Percentiles rank a stretch among this genome's conserved stretches.
Conservation (phyloP, 805 yeast species). For the Schwanniomyces occidentalis region DNA sequence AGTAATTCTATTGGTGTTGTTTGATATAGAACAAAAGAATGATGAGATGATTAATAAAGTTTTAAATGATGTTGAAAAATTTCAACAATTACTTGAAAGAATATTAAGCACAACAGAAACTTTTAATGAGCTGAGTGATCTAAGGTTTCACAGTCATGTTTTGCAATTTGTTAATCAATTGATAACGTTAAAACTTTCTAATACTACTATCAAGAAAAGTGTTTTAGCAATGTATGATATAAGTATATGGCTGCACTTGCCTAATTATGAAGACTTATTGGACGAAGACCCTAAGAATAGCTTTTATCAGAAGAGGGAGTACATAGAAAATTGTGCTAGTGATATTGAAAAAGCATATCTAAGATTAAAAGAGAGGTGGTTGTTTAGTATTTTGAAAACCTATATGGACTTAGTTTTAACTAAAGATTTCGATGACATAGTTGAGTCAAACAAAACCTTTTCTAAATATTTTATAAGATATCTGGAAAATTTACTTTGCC, state of each 20-base stretch:
- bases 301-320: neutral
- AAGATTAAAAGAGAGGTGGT: conserved; percentile 8
- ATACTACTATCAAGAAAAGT: conserved; percentile 4
- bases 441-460: neutral
- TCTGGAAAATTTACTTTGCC: conserved; percentile 6
- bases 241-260: conserved; percentile 27
- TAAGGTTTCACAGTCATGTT: conserved; percentile 13
- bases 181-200: conserved; percentile 1
- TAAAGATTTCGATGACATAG: neutral
- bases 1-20: conserved; percentile 19
- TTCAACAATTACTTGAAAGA: conserved; percentile 27
- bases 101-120: conserved; percentile 23
- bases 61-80: conserved; percentile 18
- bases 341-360: neutral
- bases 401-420: conserved; percentile 5
- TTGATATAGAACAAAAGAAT: conserved; percentile 10
- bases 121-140: conserved; percentile 11
- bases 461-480: conserved; percentile 3
- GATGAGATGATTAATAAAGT: conserved; percentile 12
- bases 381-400: conserved; percentile 3
- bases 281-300: neutral
- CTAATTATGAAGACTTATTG: conserved; percentile 7
- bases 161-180: conserved; percentile 16
- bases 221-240: conserved; percentile 33
- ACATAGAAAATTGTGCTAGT: neutral